These are phyloP conservation scores for Hippophae tibetana DNA, from an alignment of 306 rosid genomes.

Conservation along the genomic window DNA sequence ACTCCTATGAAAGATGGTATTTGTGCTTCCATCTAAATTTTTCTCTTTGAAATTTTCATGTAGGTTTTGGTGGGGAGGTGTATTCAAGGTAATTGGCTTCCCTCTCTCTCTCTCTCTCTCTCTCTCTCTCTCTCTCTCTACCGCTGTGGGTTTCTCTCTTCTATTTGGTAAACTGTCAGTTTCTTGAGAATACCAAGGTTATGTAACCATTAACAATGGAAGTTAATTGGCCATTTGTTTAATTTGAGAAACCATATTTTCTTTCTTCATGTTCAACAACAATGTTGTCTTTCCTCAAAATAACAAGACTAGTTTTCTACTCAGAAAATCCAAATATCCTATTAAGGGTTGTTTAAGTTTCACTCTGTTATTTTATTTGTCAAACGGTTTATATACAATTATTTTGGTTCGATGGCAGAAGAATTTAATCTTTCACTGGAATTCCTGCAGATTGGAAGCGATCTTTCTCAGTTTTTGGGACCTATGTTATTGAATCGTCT, in stretches of 20 bases:
- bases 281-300: no score
- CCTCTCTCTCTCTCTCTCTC: not conserved
- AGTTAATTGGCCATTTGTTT: no score
- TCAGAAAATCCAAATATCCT: no score
- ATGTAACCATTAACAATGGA: no score
- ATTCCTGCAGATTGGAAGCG: constrained; percentile 55
- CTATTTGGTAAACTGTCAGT: no score
- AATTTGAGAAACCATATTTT: no score
- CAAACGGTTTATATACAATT: not conserved
- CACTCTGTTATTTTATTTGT: no score
- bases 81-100: constrained; percentile 48
- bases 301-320: no score
- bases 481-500: constrained; percentile 63
- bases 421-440: constrained; percentile 10
- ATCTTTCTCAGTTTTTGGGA: constrained; percentile 73
- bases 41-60: constrained; percentile 21
- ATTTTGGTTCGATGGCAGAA: constrained; percentile 11
- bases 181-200: no score
- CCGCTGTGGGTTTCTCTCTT: no score
- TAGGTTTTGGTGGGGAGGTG: constrained; percentile 89
- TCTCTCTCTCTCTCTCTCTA: not conserved
- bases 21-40: constrained; percentile 9
- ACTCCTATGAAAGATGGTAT: not conserved
- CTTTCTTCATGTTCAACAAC: no score
- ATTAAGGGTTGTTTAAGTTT: no score